These are phyloP conservation scores for Pseudocercospora eumusae DNA, from an alignment of 2,329 filamentous ascomycete species.

Conservation along the genomic window DNA sequence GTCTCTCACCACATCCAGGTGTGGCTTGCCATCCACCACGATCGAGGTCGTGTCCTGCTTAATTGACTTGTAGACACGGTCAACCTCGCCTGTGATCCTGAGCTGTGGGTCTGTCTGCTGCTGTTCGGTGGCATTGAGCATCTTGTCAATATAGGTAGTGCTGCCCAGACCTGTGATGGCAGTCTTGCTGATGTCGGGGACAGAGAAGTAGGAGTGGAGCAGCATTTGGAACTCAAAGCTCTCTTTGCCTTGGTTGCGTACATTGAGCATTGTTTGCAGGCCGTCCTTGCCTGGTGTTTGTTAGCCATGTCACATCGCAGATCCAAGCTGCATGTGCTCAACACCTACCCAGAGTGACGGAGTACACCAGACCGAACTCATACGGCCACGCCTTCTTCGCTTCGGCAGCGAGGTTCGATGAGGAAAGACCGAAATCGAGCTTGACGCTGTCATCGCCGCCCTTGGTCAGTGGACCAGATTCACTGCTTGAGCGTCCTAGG, in stretches of 20 bases:
- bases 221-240: slow-evolving; percentile 90
- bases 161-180: slow-evolving; percentile 74
- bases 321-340: no score
- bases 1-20: slow-evolving; percentile 76
- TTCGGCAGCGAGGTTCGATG: slow-evolving; percentile 67
- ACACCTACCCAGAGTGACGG: slow-evolving; percentile 70
- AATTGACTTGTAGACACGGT: slow-evolving; percentile 77
- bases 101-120: slow-evolving; percentile 67
- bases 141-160: slow-evolving; percentile 79
- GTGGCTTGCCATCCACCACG: slow-evolving; percentile 61
- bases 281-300: slow-evolving; percentile 55
- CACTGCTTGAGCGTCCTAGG: slow-evolving; percentile 79
- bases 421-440: slow-evolving; percentile 90
- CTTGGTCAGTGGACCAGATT: slow-evolving; percentile 50
- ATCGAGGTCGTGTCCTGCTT: slow-evolving; percentile 66
- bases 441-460: slow-evolving; percentile 71
- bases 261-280: slow-evolving; percentile 77
- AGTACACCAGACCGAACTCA: slow-evolving; percentile 89
- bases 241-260: slow-evolving; percentile 81
- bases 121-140: slow-evolving; percentile 62
- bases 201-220: slow-evolving; percentile 84
- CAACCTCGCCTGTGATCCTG: slow-evolving; percentile 74
- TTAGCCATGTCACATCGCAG: background rate
- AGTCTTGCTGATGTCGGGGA: slow-evolving; percentile 79
- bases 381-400: slow-evolving; percentile 76